Conservation (phyloP, 2,329 filamentous ascomycete species). For the Talaromyces funiculosus region DNA sequence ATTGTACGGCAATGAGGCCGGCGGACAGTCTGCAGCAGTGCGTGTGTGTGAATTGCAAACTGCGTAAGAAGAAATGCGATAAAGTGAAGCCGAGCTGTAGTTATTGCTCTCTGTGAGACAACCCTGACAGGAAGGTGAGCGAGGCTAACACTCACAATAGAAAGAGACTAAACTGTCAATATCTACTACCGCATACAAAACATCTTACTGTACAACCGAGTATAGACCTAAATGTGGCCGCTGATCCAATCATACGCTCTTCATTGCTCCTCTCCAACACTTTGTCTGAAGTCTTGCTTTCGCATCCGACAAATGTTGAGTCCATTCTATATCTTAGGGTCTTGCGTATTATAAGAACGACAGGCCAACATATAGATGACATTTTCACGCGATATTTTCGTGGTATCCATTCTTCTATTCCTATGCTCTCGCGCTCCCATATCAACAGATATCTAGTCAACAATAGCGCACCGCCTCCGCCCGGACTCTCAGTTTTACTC, state of each 20-base stretch:
- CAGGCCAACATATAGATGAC: slow-evolving; percentile 21
- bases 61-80: slow-evolving; percentile 13
- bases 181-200: neutral
- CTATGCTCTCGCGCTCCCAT: slow-evolving; percentile 24
- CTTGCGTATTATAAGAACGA: slow-evolving; percentile 12
- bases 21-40: neutral
- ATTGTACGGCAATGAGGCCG: neutral
- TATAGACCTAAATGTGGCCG: neutral
- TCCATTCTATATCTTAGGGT: neutral
- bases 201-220: neutral
- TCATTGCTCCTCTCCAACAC: slow-evolving; percentile 4
- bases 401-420: slow-evolving; percentile 23
- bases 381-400: slow-evolving; percentile 26
- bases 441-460: slow-evolving; percentile 23
- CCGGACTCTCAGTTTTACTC: slow-evolving; percentile 24
- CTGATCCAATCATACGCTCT: slow-evolving; percentile 5
- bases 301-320: slow-evolving; percentile 5
- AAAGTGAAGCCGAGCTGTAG: slow-evolving; percentile 3
- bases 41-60: slow-evolving; percentile 10
- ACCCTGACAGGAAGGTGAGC: neutral
- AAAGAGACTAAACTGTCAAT: slow-evolving; percentile 5
- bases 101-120: slow-evolving; percentile 10
- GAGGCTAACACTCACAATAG: neutral
- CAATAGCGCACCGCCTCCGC: slow-evolving; percentile 14
- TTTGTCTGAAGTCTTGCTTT: neutral